Evolutionary conservation across 1,284 basidiomycete species (phyloP), one percentile per base, ranked within the genome.

Genomic region (Fomes fomentarius): DNA sequence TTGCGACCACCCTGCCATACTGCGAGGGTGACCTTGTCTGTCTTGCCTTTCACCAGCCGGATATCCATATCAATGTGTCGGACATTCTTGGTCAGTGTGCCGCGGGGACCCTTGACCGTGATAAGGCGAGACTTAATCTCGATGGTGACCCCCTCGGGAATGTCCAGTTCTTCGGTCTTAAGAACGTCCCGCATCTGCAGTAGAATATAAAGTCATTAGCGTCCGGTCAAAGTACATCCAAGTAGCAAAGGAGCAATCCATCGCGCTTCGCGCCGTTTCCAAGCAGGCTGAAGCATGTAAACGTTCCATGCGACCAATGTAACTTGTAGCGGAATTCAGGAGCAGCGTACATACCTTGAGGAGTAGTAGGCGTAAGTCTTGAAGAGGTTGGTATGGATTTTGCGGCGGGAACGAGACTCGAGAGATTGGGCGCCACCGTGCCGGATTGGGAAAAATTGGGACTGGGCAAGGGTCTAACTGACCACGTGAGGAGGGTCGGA

Each of bases 1-100:
- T 99, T 99, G 74, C 97, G 90, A 64, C 85, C 91, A 63, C 94
- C 97, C 79, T 98, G 94, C 97, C 97, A 99, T 62, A 99, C 92
- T 58, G 94, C 91, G 70, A 99, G 87, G 67, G 87, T 86, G 73
- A 99, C 89, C 74, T 91, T 88, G 74, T 84, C 83, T 61, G 75
- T 76, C 75, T 88, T 88, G 71, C 80, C 79, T 64, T 79, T 80
- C 78, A 93, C 73, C 50, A 96, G 75, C 71, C 92, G 88, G 74
- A 98, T 92, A 79, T 98, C 96, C 93, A 98, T 96, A 80, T 95
- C 85, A 68, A 96, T 87, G 82, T 98, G 95, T 64, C 92, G 91
- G 73, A 96, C 86, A 69, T 90, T 91, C 85, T 98, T 98, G 64
- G 81, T 84, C 68, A 98, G 83, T 56, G 85, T 91, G 62, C 95